A percentile compares a stretch with the other conserved stretches of the same genome.
Evolutionary conservation across 768 basidiomycete species (phyloP).

Genomic region (Obba rivulosa): DNA sequence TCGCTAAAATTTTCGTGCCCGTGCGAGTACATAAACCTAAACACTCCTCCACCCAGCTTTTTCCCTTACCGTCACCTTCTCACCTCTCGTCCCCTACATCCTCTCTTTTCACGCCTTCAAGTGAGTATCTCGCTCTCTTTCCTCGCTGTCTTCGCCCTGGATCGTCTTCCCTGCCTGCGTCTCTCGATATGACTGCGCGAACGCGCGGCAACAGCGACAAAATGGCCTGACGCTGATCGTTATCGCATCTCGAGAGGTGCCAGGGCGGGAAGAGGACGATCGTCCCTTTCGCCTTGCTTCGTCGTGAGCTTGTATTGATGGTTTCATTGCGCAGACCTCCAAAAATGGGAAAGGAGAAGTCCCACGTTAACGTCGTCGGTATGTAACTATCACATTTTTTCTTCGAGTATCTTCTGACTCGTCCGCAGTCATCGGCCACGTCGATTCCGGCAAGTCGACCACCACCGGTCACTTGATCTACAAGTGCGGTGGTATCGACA

Average conservation of each 20-base stretch:
- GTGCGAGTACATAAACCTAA: conserved; percentile 27
- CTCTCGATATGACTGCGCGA: not conserved
- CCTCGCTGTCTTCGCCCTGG: not conserved
- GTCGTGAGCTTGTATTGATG: not conserved
- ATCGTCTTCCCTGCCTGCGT: not conserved
- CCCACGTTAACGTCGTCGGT: conserved; percentile 98
- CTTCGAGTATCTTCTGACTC: conserved; percentile 19
- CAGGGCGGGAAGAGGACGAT: not conserved
- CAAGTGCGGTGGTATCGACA: conserved; percentile 99
- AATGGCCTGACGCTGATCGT: not conserved
- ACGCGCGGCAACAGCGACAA: not conserved
- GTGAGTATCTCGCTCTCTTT: conserved; percentile 31
- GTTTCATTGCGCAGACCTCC: conserved; percentile 34
- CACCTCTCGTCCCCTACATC: conserved; percentile 42
- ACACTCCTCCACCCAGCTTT: conserved; percentile 21
- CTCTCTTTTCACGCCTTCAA: conserved; percentile 33
- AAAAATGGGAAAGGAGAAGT: conserved; percentile 96
- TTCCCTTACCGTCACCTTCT: conserved; percentile 33
- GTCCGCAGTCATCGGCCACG: conserved; percentile 87
- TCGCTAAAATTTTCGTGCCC: conserved; percentile 25
- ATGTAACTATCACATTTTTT: conserved; percentile 31
- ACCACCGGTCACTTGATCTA: conserved; percentile 99
- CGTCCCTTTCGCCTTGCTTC: no score
- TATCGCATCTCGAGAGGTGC: no score
- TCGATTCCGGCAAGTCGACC: conserved; percentile 99